phyloP scores from a whole-genome alignment of 305 asterid genomes.

The Andrographis paniculata region DNA sequence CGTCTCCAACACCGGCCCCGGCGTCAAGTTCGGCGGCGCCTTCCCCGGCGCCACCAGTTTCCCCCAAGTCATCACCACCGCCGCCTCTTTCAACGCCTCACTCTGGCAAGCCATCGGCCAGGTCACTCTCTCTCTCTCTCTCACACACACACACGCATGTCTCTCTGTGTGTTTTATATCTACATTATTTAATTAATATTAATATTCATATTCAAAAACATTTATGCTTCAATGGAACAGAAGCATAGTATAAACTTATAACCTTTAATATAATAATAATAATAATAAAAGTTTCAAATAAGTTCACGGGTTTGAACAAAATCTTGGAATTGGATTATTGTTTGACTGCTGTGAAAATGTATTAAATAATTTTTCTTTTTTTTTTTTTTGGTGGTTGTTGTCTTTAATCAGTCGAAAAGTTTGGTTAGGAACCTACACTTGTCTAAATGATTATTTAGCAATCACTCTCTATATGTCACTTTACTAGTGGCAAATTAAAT shows the following conservation, averaged over 20 bases:
- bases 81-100: slow-evolving; percentile 61
- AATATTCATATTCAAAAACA: no score
- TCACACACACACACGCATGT: neutral
- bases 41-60: slow-evolving; percentile 80
- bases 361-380: no score
- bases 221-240: neutral
- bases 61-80: slow-evolving; percentile 82
- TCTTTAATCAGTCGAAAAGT: no score
- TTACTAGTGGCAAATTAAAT: no score
- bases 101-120: slow-evolving; percentile 80
- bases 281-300: neutral
- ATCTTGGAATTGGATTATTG: no score
- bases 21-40: slow-evolving; percentile 50
- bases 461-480: no score
- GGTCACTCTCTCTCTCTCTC: slow-evolving; percentile 26
- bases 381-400: no score
- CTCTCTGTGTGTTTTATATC: neutral
- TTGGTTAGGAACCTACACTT: no score
- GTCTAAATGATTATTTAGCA: no score
- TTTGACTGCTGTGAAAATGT: no score
- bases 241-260: neutral
- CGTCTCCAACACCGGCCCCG: slow-evolving; percentile 63
- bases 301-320: neutral
- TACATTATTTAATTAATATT: no score
- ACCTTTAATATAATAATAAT: no score